Evolutionary conservation across 805 yeast genomes (phyloP), one percentile per base, ranked within the genome.

Genomic region (Kurtzmaniella fragi): DNA sequence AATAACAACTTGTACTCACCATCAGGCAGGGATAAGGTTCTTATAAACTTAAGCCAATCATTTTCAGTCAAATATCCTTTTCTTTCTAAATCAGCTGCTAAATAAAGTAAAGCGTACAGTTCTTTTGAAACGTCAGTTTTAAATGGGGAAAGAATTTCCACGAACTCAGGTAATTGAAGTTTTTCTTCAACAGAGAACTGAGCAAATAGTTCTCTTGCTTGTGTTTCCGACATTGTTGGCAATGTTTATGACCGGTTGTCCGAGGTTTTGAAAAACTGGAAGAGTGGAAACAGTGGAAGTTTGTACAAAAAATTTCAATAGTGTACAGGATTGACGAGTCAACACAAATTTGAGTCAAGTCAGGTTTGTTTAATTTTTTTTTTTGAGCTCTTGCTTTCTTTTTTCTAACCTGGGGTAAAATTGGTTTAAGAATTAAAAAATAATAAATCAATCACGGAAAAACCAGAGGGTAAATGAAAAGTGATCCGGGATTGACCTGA

Each of bases 21-120:
- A 40, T 59, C 62, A 14, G 42, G 45, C 7, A 56, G 47, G 28
- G 52, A 48, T 34, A 76, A 60, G 27, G 70, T 71, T 43, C 73
- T 70, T 50, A 84, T 80, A 56, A 91, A 85, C 32, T 73, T 72
- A 37, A 77, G 63, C 84, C 95, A 91, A 56, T 91, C 96, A 17
- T 67, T 58, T 36, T 80, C 67, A 20, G 77, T 71, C 36, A 87
- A 70, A 42, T 71, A 80, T 6, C 96, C 97, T 47, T 78, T 77
- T 40, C 72, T 68, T 30, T 73, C 70, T 42, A 77, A 77, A 62
- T 91, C 98, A 12, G 95, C 87, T 20, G 88, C 79, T 41, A 84
- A 69, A 56, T 84, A 91, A 35, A 91, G 78, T 43, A 90, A 71
- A 5, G 71, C 54, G 39, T 56, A 67, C 5, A 70, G 48, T 32